Conservation (phyloP, 139 green algal genomes). For the Chlamydomonas sp. region DNA sequence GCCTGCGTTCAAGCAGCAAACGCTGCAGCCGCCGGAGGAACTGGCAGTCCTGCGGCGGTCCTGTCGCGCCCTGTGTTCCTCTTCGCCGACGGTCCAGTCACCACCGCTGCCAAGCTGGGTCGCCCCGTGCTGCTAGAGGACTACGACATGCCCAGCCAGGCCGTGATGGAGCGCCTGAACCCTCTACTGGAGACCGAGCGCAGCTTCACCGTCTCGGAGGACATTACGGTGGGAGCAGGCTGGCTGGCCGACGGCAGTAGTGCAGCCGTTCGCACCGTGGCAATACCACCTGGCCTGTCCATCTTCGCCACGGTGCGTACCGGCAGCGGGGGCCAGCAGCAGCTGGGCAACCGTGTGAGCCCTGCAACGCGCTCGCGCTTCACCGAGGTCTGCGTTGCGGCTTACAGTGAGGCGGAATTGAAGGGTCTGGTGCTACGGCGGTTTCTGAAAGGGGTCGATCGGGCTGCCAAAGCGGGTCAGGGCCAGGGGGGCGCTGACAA, state of each 20-base stretch:
- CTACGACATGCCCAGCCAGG: slow-evolving; percentile 46
- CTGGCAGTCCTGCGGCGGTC: background rate
- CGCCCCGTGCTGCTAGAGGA: slow-evolving; percentile 55
- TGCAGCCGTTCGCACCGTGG: background rate
- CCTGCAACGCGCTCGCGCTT: slow-evolving; percentile 49
- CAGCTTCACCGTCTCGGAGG: slow-evolving; percentile 49
- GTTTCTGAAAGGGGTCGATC: background rate
- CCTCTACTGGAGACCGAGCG: slow-evolving; percentile 52
- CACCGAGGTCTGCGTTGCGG: slow-evolving; percentile 23
- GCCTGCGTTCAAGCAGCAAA: background rate
- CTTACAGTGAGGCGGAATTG: slow-evolving; percentile 28
- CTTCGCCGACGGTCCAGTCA: slow-evolving; percentile 55
- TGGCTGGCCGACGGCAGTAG: background rate
- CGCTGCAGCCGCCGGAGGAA: background rate
- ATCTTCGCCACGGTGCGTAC: slow-evolving; percentile 42
- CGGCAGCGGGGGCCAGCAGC: background rate
- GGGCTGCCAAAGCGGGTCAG: background rate
- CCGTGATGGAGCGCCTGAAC: slow-evolving; percentile 59
- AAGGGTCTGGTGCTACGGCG: background rate
- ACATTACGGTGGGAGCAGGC: slow-evolving; percentile 17
- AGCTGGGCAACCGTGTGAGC: slow-evolving; percentile 24
- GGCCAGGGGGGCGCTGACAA: no score
- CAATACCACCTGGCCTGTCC: background rate
- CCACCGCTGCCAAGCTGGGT: slow-evolving; percentile 37
- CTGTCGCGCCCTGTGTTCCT: slow-evolving; percentile 38